Conservation (phyloP, 2,329 filamentous ascomycete species). For the Coniochaeta ligniaria region DNA sequence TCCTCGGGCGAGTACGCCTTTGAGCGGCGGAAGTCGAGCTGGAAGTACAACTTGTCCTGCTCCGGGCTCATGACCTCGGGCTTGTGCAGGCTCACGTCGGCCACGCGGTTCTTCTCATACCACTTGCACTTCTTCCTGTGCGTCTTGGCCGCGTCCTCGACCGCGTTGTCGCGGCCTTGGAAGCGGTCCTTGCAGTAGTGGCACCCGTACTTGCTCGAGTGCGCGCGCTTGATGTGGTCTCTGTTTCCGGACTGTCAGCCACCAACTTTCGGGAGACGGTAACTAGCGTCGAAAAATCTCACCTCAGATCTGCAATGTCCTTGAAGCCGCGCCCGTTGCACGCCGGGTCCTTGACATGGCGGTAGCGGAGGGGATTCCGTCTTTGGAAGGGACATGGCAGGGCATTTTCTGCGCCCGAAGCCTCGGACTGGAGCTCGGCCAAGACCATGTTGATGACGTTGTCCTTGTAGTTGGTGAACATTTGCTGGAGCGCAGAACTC, state of each 20-base stretch:
- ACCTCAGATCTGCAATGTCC: conserved; percentile 2
- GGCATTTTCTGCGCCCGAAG: neutral
- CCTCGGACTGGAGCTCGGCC: neutral
- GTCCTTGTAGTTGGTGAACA: neutral
- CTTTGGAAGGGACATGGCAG: conserved; percentile 1
- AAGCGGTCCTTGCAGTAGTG: neutral
- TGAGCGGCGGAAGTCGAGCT: conserved; percentile 2
- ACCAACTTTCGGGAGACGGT: neutral
- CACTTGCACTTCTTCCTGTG: conserved; percentile 1
- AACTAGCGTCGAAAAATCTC: neutral
- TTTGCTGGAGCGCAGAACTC: neutral
- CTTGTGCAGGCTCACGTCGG: neutral
- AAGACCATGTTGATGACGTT: neutral
- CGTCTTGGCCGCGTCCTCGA: neutral
- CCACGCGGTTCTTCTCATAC: neutral
- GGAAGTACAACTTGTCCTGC: neutral
- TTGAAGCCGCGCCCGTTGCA: conserved; percentile 2
- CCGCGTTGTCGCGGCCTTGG: neutral
- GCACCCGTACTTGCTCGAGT: conserved; percentile 1
- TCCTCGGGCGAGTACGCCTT: neutral
- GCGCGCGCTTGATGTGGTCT: conserved; percentile 2
- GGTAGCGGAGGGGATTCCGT: neutral
- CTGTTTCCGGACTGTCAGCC: neutral
- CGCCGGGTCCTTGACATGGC: neutral
- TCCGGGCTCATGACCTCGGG: conserved; percentile 1